phyloP scores from a whole-genome alignment of 2,329 filamentous ascomycete genomes.

The Aureobasidium sp. region DNA sequence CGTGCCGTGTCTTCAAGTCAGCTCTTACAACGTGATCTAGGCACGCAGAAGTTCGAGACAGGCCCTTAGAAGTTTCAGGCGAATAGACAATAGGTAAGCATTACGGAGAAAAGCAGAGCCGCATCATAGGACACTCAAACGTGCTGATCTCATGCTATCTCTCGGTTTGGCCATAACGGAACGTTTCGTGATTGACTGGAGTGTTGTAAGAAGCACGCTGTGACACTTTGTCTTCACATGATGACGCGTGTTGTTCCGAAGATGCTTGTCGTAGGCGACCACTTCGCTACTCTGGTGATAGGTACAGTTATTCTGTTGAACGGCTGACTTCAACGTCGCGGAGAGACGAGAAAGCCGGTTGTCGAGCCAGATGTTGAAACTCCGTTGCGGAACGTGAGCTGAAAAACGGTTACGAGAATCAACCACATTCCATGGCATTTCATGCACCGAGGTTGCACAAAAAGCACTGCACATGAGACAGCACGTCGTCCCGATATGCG shows the following conservation, averaged over 20 bases:
- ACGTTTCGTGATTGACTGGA: not conserved
- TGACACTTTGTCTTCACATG: not conserved
- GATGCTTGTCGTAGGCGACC: not conserved
- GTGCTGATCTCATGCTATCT: not conserved
- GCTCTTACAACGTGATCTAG: not conserved
- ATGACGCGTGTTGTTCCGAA: not conserved
- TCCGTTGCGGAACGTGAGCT: conserved; percentile 4
- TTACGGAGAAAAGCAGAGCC: not conserved
- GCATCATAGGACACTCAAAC: not conserved
- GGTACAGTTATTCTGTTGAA: not conserved
- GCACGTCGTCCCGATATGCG: not conserved
- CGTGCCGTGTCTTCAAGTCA: not conserved
- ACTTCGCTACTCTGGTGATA: not conserved
- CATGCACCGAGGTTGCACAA: not conserved
- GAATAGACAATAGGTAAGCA: not conserved
- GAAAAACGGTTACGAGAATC: not conserved
- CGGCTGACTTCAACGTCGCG: not conserved
- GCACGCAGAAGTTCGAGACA: not conserved
- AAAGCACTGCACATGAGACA: not conserved
- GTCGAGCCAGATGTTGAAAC: conserved; percentile 4
- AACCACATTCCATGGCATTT: conserved; percentile 11
- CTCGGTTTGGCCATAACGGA: not conserved
- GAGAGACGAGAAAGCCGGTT: not conserved
- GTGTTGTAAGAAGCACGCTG: not conserved
- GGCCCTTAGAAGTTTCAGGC: not conserved